Evolutionary conservation across 23 red algal genomes (phyloP), one percentile per base, ranked within the genome.

Genomic region (Gracilaria caudata): DNA sequence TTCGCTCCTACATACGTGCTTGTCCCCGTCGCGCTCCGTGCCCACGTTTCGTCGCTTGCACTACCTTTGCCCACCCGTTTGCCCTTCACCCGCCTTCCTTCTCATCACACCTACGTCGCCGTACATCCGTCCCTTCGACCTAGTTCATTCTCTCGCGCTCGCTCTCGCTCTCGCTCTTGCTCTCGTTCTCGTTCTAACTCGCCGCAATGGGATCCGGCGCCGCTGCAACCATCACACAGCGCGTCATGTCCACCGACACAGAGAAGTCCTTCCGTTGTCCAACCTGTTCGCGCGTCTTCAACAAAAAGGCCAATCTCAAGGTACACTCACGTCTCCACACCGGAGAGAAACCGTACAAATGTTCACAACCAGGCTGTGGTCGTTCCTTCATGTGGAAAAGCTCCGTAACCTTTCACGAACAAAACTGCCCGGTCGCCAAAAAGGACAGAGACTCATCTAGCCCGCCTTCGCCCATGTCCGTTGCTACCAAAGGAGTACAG

Each of bases 361-460:
- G 92, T 58, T 80, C 81, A 16, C 49, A 73, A 23, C 71, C 77
- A 7, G 73, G 92, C 0, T 94, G 92, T 64, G 86, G 80, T 24
- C 76, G 83, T 5, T 38, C 77, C 44, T 89, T 94, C 84, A 94
- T 94, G 92, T 94, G 84, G 92, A 94, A 94, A 84, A 77, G 61
- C 61, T 94, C 92, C 24, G 78, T 87, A 28, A 89, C 92, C 45
- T 89, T 94, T 36, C 92, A 94, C 92, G 92, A 86, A 82, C 77
- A 84, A 63, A 86, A 85, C 65, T 94, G 91, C 41, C 78, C 78
- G 6, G 63, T 49, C 58, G 34, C 56, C 70, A 78, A 78, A 59
- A 64, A 57, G 29, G 46, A 45, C 30, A 24, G 12, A 19, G 14
- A 32, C 25, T 4, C 83, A 10, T 47, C 86, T 46, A 40, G 19